Evolutionary conservation across 108 stramenopile species (phyloP), one percentile per base, ranked within the genome.

Genomic region (Fragilaria crotonensis): DNA sequence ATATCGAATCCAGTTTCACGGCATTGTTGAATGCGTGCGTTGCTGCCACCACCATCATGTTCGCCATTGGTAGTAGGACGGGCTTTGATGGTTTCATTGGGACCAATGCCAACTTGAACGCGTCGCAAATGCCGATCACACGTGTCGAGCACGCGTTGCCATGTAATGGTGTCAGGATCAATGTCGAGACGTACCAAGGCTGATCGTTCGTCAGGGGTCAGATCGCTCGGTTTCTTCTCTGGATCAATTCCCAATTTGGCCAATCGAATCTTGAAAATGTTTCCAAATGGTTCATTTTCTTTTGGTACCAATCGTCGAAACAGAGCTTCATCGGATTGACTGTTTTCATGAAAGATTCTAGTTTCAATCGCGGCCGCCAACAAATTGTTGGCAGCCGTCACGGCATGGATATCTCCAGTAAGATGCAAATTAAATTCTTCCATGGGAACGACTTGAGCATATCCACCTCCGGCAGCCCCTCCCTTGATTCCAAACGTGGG

Each of bases 401-500:
- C 84, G 28, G 96, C 95, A 68, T 96, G 96, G 64, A 97, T 96
- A 64, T 97, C 96, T 18, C 97, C 97, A 9, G 98, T 98, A 48
- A 98, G 63, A 64, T 99, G 97, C 18, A 99, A 68, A 79, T 99
- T 99, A 80, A 99, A 99, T 71, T 96, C 94, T 64, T 99, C 96
- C 95, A 96, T 98, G 48, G 95, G 95, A 19, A 90, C 80, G 7
- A 95, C 93, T 73, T 96, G 93, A 18, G 87, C 80, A 64, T 94
- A 94, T 2, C 94, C 95, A 21, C 96, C 98, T 4, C 98, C 98
- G 4, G 96, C 96, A 45, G 98, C 98, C 17, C 98, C 97, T 1
- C 99, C 99, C 77, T 99, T 99, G 76, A 99, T 97, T 21, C 99
- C 99, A 74, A 99, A 98, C 32, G 99, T 98, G 26, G 97, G 98